A percentile compares a stretch with the other conserved stretches of the same genome.
These are phyloP conservation scores for Trichoderma sp. DNA, from an alignment of 2,329 filamentous ascomycete genomes.

Conservation along the genomic window DNA sequence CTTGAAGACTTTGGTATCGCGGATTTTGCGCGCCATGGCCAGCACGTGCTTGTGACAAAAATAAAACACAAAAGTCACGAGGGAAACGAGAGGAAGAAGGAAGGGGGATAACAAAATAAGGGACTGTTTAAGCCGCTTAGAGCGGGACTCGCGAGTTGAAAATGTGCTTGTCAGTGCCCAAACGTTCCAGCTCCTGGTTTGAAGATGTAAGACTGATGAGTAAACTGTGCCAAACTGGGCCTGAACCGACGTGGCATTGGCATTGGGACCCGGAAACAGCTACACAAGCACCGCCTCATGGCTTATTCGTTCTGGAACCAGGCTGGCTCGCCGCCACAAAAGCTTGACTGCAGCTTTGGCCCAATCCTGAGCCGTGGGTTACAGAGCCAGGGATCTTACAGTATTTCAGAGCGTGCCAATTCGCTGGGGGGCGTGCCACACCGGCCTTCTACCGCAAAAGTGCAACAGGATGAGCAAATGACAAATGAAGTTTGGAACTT, in stretches of 20 bases:
- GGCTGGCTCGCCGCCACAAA: not conserved
- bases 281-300: not conserved
- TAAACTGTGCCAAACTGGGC: conserved; percentile 3
- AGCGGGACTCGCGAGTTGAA: not conserved
- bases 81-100: not conserved
- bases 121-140: not conserved
- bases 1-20: not conserved
- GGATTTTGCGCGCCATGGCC: conserved; percentile 8
- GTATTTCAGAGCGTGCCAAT: not conserved
- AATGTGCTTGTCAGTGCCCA: not conserved
- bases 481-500: not conserved
- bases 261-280: not conserved
- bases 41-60: not conserved
- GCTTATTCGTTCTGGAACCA: conserved; percentile 1
- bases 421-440: not conserved
- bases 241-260: conserved; percentile 3
- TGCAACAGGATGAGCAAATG: not conserved
- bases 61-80: not conserved
- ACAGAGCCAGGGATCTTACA: not conserved
- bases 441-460: not conserved
- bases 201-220: not conserved
- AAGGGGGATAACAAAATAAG: not conserved
- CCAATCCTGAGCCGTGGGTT: not conserved
- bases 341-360: not conserved
- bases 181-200: not conserved